phyloP scores from a whole-genome alignment of 306 rosid genomes.

The Glycyrrhiza uralensis region DNA sequence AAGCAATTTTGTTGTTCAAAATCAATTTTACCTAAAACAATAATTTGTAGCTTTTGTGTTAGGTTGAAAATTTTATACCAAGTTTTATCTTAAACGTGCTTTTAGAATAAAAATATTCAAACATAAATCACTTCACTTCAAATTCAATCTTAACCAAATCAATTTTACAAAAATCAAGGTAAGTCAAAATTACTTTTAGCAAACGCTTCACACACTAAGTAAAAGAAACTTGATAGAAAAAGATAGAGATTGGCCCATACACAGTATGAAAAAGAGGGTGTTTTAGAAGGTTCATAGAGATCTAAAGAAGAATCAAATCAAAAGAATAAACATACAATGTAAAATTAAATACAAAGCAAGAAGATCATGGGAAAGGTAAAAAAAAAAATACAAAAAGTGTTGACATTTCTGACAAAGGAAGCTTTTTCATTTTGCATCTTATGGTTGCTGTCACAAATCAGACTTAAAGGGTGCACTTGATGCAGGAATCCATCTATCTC shows the following conservation, averaged over 20 bases:
- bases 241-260: not conserved
- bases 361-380: not conserved
- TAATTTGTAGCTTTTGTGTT: too few species aligned
- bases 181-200: too few species aligned
- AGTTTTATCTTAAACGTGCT: too few species aligned
- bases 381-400: not conserved
- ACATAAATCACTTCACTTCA: too few species aligned
- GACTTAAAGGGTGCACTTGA: slow-evolving; percentile 38
- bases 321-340: slow-evolving; percentile 4
- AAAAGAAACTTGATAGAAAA: not conserved
- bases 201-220: too few species aligned
- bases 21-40: too few species aligned
- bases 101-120: too few species aligned
- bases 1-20: too few species aligned
- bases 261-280: not conserved
- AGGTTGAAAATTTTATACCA: too few species aligned
- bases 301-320: not conserved
- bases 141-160: too few species aligned
- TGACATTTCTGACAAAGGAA: not conserved
- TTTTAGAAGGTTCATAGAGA: not conserved
- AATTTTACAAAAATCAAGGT: too few species aligned
- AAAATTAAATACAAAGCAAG: slow-evolving; percentile 5
- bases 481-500: slow-evolving; percentile 52
- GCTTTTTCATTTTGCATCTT: not conserved
- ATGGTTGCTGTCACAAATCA: slow-evolving; percentile 30